Percentiles rank a stretch among this genome's conserved stretches.
phyloP scores from a whole-genome alignment of 441 rosid genomes.

The Rhodomyrtus psidioides region DNA sequence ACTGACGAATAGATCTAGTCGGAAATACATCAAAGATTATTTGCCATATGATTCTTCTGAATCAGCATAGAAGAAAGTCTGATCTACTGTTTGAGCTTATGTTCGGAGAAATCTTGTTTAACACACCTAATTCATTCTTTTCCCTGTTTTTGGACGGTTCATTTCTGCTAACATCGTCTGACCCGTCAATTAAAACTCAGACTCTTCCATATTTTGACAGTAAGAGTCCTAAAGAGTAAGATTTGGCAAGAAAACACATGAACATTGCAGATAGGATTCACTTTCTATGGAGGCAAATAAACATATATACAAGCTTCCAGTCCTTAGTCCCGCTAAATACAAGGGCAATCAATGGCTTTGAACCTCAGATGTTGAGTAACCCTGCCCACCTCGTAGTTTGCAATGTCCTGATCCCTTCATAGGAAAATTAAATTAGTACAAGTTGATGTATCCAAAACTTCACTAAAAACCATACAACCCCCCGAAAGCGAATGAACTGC shows the following conservation, averaged over 20 bases:
- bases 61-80: no score
- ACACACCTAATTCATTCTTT: neutral
- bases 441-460: neutral
- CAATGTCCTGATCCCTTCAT: neutral
- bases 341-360: neutral
- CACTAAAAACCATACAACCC: neutral
- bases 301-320: neutral
- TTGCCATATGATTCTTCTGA: neutral
- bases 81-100: neutral
- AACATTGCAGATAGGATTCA: neutral
- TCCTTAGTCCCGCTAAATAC: neutral
- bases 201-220: neutral
- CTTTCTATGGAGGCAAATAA: neutral
- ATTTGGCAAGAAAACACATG: neutral
- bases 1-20: neutral
- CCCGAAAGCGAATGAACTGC: neutral
- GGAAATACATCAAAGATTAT: fast-evolving
- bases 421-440: neutral
- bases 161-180: neutral
- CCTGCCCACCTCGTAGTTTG: neutral
- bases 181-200: neutral
- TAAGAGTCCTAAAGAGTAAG: neutral
- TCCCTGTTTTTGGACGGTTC: neutral
- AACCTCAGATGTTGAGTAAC: neutral
- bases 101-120: neutral